phyloP scores from a whole-genome alignment of 2,329 filamentous ascomycete species.

The Sporothrix variecibatus region DNA sequence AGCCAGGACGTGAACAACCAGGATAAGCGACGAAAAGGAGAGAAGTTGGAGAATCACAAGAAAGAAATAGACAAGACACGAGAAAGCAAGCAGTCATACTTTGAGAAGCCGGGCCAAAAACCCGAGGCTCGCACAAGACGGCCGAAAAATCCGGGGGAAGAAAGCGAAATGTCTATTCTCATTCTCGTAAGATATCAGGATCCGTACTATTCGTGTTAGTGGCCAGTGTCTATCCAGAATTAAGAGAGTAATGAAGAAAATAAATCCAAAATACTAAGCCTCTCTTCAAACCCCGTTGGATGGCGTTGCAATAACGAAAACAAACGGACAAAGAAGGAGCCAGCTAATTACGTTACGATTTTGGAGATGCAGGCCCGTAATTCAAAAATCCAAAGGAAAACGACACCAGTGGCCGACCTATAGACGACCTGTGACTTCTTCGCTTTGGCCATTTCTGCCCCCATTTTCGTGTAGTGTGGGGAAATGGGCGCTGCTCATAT shows the following conservation, averaged over 20 bases:
- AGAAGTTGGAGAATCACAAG: not conserved
- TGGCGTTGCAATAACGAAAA: not conserved
- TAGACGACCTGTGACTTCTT: not conserved
- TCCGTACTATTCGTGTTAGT: not conserved
- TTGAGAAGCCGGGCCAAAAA: not conserved
- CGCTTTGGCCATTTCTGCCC: not conserved
- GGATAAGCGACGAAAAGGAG: not conserved
- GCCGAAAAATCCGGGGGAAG: not conserved
- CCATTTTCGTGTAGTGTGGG: not conserved
- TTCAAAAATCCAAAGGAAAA: not conserved
- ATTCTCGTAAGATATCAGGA: not conserved
- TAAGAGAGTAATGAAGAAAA: not conserved
- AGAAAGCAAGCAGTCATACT: not conserved
- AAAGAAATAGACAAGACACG: not conserved
- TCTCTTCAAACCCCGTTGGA: not conserved
- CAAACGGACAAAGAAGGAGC: not conserved
- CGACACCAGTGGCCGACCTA: not conserved
- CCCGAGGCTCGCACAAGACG: conserved; percentile 1
- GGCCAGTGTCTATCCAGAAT: not conserved
- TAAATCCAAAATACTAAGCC: not conserved
- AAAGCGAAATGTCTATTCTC: not conserved
- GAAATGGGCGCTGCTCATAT: conserved; percentile 9
- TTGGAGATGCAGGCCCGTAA: not conserved
- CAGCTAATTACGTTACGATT: conserved; percentile 4
- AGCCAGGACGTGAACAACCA: not conserved